Conservation (phyloP, 192 early-diverging fungal genomes). For the Gigaspora rosea region DNA sequence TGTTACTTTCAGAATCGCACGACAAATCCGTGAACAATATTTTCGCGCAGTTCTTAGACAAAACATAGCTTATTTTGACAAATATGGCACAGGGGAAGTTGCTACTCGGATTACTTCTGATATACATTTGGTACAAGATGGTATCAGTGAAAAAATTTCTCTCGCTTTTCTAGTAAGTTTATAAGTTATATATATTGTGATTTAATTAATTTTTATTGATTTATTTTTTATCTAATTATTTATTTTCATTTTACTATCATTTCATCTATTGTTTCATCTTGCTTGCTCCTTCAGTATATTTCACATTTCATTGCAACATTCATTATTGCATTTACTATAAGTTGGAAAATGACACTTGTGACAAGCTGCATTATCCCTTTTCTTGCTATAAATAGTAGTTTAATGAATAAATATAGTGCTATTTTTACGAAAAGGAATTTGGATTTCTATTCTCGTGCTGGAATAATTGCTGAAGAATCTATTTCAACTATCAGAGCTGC, state of each 20-base stretch:
- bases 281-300: constrained; percentile 63
- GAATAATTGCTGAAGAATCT: too few species aligned
- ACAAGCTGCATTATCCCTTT: neutral
- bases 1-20: too few species aligned
- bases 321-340: constrained; percentile 37
- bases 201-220: too few species aligned
- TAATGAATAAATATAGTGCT: constrained; percentile 51
- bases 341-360: constrained; percentile 39
- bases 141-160: constrained; percentile 76
- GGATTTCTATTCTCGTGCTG: constrained; percentile 61
- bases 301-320: constrained; percentile 70
- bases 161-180: too few species aligned
- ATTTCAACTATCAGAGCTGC: too few species aligned
- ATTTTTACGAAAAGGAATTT: constrained; percentile 47
- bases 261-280: too few species aligned
- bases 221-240: too few species aligned
- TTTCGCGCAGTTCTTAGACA: constrained; percentile 34
- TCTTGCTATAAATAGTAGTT: constrained; percentile 35
- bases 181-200: too few species aligned
- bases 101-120: constrained; percentile 81
- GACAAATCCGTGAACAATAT: constrained; percentile 65
- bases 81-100: constrained; percentile 34
- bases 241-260: too few species aligned
- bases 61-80: too few species aligned
- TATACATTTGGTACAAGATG: constrained; percentile 83